phyloP scores from a whole-genome alignment of 192 early-diverging fungal genomes.

The Rhizophagus prolifer region DNA sequence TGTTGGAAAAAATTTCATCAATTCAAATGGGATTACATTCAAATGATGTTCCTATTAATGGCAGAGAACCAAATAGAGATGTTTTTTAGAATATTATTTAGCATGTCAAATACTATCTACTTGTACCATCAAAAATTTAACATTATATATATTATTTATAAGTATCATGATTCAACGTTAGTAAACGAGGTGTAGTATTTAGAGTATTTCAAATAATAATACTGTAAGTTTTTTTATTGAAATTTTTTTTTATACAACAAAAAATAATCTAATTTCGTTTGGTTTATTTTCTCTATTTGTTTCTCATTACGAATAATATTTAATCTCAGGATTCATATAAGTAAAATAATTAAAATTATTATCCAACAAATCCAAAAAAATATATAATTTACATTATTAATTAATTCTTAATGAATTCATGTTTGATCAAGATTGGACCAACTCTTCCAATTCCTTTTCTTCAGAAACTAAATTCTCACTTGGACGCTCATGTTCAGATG shows the following conservation, averaged over 20 bases:
- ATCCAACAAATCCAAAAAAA: neutral
- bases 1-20: slow-evolving; percentile 73
- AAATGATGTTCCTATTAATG: neutral
- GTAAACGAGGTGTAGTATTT: too few relatives aligned
- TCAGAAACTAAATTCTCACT: slow-evolving; percentile 35
- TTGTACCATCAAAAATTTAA: too few relatives aligned
- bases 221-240: neutral
- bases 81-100: neutral
- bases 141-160: too few relatives aligned
- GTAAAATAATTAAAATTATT: neutral
- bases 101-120: neutral
- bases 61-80: neutral
- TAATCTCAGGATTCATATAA: neutral
- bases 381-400: neutral
- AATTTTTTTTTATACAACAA: neutral
- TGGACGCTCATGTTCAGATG: slow-evolving; percentile 40
- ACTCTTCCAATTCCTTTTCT: slow-evolving; percentile 12
- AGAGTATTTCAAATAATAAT: too few relatives aligned
- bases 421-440: neutral
- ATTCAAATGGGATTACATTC: slow-evolving; percentile 60
- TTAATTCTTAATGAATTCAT: neutral
- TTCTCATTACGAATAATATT: neutral
- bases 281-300: neutral
- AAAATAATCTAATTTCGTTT: neutral
- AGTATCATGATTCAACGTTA: too few relatives aligned